Percentiles rank a stretch among this genome's conserved stretches.
Evolutionary conservation across 805 yeast genomes (phyloP).

Genomic region (Wickerhamiella lipophila): DNA sequence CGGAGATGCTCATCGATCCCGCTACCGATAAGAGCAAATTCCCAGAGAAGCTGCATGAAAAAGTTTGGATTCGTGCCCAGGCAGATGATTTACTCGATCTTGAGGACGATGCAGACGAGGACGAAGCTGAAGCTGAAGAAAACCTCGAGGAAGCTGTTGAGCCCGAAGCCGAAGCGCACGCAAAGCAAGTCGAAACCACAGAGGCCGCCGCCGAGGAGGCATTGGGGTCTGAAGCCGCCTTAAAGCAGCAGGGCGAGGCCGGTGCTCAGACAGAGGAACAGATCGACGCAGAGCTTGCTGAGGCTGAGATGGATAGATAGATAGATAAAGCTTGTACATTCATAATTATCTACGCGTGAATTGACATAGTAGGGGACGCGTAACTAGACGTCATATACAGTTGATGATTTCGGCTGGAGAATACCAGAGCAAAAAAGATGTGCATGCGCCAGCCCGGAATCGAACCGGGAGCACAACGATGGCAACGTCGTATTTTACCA

Average conservation of each 20-base stretch:
- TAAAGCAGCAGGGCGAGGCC: neutral
- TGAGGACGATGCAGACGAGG: slow-evolving; percentile 19
- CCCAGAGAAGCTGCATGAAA: slow-evolving; percentile 26
- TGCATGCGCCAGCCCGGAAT: slow-evolving; percentile 16
- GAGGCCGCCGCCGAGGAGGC: slow-evolving; percentile 18
- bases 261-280: neutral
- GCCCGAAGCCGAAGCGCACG: slow-evolving; percentile 7
- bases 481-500: slow-evolving; percentile 14
- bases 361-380: too few species aligned
- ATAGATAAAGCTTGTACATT: neutral
- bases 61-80: slow-evolving; percentile 15
- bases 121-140: slow-evolving; percentile 12
- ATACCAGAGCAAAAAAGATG: too few species aligned
- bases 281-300: neutral
- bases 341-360: neutral
- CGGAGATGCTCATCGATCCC: slow-evolving; percentile 47
- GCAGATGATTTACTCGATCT: slow-evolving; percentile 33
- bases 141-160: slow-evolving; percentile 16
- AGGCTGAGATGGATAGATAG: slow-evolving; percentile 8
- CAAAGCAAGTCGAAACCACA: slow-evolving; percentile 11
- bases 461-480: slow-evolving; percentile 16
- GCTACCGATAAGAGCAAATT: slow-evolving; percentile 27
- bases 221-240: neutral
- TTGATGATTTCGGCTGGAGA: too few species aligned
- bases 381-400: too few species aligned